Base-by-base conservation (phyloP, 2,329 filamentous ascomycete genomes). In the Clarireedia sp. region DNA sequence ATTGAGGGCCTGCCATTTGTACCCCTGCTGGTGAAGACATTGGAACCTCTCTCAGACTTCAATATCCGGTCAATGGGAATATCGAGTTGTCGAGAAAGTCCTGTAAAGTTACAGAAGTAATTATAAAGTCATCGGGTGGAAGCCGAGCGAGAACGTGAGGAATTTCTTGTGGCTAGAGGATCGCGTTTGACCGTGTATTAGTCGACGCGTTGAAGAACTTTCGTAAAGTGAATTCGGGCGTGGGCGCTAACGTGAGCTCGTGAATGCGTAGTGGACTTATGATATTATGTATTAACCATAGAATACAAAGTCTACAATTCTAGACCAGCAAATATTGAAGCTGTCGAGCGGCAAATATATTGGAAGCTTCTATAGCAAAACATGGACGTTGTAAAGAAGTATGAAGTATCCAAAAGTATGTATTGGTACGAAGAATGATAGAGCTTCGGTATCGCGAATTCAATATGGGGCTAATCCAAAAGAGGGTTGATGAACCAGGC, bases 21-120 rank as follows among this genome's bases (percentile, higher is more conserved):
- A 50, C 46, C 21, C 54, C 60, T 51, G 60, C 59, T 44, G 64
- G 60, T 53, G 66, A 63, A 43, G 66, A 66, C 66, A 68, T 67
- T 59, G 55, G 53, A 56, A 61, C 44, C 56, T 51, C 55, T 46
- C 49, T 26, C 19, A 59, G 59, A 61, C 55, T 55, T 50, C 60
- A 60, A 64, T 57, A 54, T 57, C 57, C 48, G 47, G 33, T n/a
- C 38, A 51, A 24, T 24, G 53, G 56, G 56, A 52, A 29, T 54
- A 55, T 61, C 54, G 47, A 55, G 29, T 33, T 57, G 45, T 56
- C 36, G 50, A 46, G 38, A 56, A 57, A 57, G 53, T 63, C 58
- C 51, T 49, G 38, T 26, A 52, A 53, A 24, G 45, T 58, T 60
- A 60, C 53, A 23, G 53, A 54, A 57, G 21, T 46, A 9, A 33